Conservation (phyloP, 805 yeast genomes). For the Komagataella ulmi region DNA sequence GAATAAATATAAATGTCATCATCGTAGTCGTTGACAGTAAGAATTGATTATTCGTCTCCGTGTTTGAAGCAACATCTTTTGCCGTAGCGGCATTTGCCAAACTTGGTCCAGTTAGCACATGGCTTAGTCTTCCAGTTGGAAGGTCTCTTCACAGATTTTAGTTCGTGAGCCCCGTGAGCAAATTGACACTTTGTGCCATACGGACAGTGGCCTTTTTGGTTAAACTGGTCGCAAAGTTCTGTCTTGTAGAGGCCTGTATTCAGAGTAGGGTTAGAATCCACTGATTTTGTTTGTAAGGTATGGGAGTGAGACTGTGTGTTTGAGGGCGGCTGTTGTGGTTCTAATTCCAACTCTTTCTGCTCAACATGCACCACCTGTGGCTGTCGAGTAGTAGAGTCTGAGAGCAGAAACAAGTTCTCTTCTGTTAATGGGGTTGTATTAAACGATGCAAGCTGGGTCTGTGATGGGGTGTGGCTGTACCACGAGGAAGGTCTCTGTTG, state of each 20-base stretch:
- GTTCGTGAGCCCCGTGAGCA: slow-evolving; percentile 78
- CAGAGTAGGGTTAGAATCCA: slow-evolving; percentile 2
- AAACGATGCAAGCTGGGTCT: neutral
- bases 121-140: slow-evolving; percentile 86
- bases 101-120: slow-evolving; percentile 77
- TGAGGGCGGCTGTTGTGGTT: slow-evolving; percentile 1
- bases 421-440: slow-evolving; percentile 18
- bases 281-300: slow-evolving; percentile 1
- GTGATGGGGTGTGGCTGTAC: slow-evolving; percentile 1
- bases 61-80: slow-evolving; percentile 89
- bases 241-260: slow-evolving; percentile 70
- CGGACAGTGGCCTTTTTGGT: slow-evolving; percentile 63
- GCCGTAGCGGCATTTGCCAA: slow-evolving; percentile 79
- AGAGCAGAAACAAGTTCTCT: slow-evolving; percentile 19
- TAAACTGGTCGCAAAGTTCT: slow-evolving; percentile 73
- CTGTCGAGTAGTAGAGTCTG: slow-evolving; percentile 6
- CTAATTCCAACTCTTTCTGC: slow-evolving; percentile 6
- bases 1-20: neutral
- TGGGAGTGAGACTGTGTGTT: slow-evolving; percentile 1
- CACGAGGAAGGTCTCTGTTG: neutral
- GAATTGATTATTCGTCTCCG: slow-evolving; percentile 24
- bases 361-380: neutral
- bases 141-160: slow-evolving; percentile 59
- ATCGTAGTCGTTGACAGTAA: neutral
- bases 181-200: slow-evolving; percentile 89